A percentile compares a stretch with the other conserved stretches of the same genome.
Evolutionary conservation across 2,329 filamentous ascomycete genomes (phyloP).

Genomic region (Akanthomyces muscarius): DNA sequence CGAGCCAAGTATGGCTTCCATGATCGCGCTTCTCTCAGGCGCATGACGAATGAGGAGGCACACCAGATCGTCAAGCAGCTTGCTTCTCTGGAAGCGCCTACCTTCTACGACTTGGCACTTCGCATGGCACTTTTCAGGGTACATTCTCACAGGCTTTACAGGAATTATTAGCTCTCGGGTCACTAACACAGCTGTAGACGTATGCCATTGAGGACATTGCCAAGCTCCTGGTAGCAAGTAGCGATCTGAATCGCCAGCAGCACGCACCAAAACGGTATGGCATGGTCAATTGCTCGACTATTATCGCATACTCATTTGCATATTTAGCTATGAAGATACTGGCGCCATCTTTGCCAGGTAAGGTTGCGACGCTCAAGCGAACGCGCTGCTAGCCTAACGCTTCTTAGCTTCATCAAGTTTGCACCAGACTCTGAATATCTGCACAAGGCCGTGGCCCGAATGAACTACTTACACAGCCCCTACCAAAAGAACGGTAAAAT

Average conservation of each 20-base stretch:
- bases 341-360: conserved; percentile 35
- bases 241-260: conserved; percentile 31
- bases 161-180: no score
- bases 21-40: conserved; percentile 33
- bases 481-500: conserved; percentile 36
- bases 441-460: conserved; percentile 35
- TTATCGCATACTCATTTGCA: background rate
- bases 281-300: background rate
- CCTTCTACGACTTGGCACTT: conserved; percentile 34
- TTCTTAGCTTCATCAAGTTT: conserved; percentile 28
- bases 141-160: background rate
- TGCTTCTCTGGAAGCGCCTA: conserved; percentile 34
- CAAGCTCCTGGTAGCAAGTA: conserved; percentile 33
- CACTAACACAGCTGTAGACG: conserved; percentile 27
- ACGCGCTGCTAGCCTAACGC: background rate
- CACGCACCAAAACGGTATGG: conserved; percentile 35
- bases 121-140: conserved; percentile 41
- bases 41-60: conserved; percentile 43
- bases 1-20: conserved; percentile 30
- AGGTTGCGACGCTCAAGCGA: conserved; percentile 1
- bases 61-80: conserved; percentile 39
- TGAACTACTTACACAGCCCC: conserved; percentile 37
- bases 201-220: conserved; percentile 38
- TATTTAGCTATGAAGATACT: conserved; percentile 39
- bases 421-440: conserved; percentile 28